Evolutionary conservation across 2,329 filamentous ascomycete genomes (phyloP), one percentile per base, ranked within the genome.

Genomic region (Cladosporium sp.): DNA sequence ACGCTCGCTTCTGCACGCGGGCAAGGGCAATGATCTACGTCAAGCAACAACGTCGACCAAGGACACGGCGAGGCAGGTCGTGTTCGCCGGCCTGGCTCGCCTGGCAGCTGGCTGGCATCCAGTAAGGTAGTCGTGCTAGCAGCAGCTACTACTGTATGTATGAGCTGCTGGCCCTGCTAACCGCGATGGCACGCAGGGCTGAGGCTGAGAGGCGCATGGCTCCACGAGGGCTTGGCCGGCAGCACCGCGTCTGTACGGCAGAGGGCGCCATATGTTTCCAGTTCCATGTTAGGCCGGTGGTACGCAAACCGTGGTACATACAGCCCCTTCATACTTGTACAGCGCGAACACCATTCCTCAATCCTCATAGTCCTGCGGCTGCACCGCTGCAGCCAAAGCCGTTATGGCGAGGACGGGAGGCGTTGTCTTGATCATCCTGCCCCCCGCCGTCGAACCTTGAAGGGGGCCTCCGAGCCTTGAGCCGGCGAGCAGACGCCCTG

Each of bases 341-440:
- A 9, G 9, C 5, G 22, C 22, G 9, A 9, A 9, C n/a, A n/a
- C n/a, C n/a, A n/a, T n/a, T n/a, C n/a, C n/a, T n/a, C n/a, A n/a
- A n/a, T n/a, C n/a, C n/a, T n/a, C n/a, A n/a, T n/a, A n/a, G n/a
- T 27, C 22, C 22, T 27, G 9, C 22, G 22, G 22, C 22, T 27
- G 22, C 19, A 19, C 39, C 12, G 44, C 45, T 40, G 37, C 45
- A 41, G 45, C 45, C 37, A 20, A 36, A 41, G 27, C 45, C 37
- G 37, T 36, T 40, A 48, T 48, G 45, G 45, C 45, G 45, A 20
- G 36, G 24, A 8, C 37, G 37, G 45, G 30, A 44, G 42, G 45
- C 37, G 37, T 41, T 18, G 45, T 41, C 37, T 48, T 48, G 45
- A 48, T 41, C 45, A 48, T 48, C 45, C 45, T 48, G 22, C 45